Evolutionary conservation across 371 early-diverging fungal genomes (phyloP).

Genomic region (Apophysomyces variabilis): DNA sequence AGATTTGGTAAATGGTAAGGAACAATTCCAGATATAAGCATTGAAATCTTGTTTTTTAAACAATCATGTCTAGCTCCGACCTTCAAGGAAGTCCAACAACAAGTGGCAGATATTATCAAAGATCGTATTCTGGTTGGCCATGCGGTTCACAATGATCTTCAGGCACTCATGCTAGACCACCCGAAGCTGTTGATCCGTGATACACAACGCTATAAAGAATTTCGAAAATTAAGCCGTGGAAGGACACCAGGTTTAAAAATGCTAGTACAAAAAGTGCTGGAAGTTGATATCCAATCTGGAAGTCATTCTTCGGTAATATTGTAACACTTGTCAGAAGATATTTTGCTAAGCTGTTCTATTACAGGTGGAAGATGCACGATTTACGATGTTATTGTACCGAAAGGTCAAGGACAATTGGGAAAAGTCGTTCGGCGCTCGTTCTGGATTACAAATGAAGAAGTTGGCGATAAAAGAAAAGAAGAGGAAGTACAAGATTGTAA

Average conservation of each 20-base stretch:
- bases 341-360: not conserved
- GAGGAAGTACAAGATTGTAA: not conserved
- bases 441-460: constrained; percentile 26
- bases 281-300: constrained; percentile 85
- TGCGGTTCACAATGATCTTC: constrained; percentile 86
- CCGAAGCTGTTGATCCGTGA: constrained; percentile 83
- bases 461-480: constrained; percentile 18
- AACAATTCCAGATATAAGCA: not conserved
- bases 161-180: constrained; percentile 77
- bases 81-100: constrained; percentile 78
- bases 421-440: constrained; percentile 38
- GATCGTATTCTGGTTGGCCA: constrained; percentile 93
- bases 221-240: constrained; percentile 70
- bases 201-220: constrained; percentile 79
- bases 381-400: constrained; percentile 88
- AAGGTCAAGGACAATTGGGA: constrained; percentile 88
- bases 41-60: not conserved
- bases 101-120: constrained; percentile 78
- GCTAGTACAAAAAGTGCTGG: constrained; percentile 76
- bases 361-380: constrained; percentile 86
- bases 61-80: constrained; percentile 48
- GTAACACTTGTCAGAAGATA: not conserved
- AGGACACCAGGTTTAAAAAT: constrained; percentile 75
- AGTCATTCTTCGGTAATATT: constrained; percentile 83
- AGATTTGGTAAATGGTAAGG: constrained; percentile 63